These are phyloP conservation scores for Cornus suecica DNA, from an alignment of 148 eudicot genomes.

Conservation along the genomic window DNA sequence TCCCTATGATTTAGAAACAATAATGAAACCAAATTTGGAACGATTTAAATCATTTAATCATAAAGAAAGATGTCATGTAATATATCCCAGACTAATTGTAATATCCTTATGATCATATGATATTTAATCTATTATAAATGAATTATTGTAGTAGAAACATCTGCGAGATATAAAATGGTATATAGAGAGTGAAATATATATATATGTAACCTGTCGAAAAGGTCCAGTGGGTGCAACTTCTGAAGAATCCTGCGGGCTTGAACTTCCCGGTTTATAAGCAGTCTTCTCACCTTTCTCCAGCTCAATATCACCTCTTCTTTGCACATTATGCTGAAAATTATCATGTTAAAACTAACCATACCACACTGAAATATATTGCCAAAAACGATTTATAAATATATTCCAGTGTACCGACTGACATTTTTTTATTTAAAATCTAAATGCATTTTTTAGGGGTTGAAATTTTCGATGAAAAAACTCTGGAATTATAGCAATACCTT, in stretches of 20 bases:
- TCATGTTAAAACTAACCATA: neutral
- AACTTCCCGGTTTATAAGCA: constrained; percentile 10
- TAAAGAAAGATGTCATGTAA: neutral
- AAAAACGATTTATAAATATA: neutral
- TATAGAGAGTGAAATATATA: neutral
- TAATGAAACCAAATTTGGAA: neutral
- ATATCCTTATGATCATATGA: too few species aligned
- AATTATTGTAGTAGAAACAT: neutral
- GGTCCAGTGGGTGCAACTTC: constrained; percentile 32
- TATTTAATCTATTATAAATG: neutral
- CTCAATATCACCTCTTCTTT: constrained; percentile 11
- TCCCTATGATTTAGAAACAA: too few species aligned
- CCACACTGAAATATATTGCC: neutral
- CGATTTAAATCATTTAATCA: neutral
- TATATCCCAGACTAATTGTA: neutral
- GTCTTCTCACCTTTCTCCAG: constrained; percentile 19
- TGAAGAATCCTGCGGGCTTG: constrained; percentile 24
- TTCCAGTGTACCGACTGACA: neutral
- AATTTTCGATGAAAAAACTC: neutral
- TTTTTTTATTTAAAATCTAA: neutral
- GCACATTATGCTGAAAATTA: constrained; percentile 26
- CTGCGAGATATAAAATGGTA: neutral
- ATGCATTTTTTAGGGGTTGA: neutral
- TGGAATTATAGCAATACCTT: constrained; percentile 17
- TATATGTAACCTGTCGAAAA: constrained; percentile 42